Base-by-base conservation (phyloP, 345 rosid species). In the Psidium guajava region DNA sequence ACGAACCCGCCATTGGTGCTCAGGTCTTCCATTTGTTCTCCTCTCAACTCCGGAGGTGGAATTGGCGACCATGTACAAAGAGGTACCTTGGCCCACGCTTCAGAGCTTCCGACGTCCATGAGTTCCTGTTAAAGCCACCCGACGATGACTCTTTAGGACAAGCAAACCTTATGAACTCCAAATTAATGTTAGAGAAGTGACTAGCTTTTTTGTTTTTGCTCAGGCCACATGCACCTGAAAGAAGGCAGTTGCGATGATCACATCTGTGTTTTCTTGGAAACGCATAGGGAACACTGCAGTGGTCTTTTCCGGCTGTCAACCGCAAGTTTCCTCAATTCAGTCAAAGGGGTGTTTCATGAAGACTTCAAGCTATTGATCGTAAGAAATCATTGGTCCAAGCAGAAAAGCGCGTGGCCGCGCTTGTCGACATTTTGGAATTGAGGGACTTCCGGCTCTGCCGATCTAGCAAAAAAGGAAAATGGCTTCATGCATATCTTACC, bases 1-100 rank as follows among this genome's bases (percentile, higher is more conserved):
- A 95, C 94, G 81, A 96, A 96, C 85, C 99, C 98, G 49, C 94
- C 93, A 81, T 93, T 95, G 64, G 98, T 95, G 89, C 94, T 95
- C 85, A 94, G 87, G 88, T 95, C 98, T 89, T 92, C 92, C 27
- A 94, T 84, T 61, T 93, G 87, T 88, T 95, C 98, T 77, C 99
- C 98, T 90, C 94, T 94, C 87, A 94, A 87, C 88, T 95, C 96
- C 44, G 92, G 91, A 69, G 98, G 98, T 86, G 98, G 99, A 86
- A 95, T 91, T 40, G 98, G 94, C 85, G 98, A 93, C 99, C 98
- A 97, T 86, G 83, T 88, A 86, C 98, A 95, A 0, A 91, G 93
- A 82, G 99, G 99, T 85, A 90, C 97, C 86, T 91, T 95, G 55
- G 90, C 92, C 97, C 94, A 93, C 87, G 91, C 92, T 75, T 90